Evolutionary conservation across 495 filamentous ascomycete species (phyloP).

Genomic region (Penicillium dipodomyicola): DNA sequence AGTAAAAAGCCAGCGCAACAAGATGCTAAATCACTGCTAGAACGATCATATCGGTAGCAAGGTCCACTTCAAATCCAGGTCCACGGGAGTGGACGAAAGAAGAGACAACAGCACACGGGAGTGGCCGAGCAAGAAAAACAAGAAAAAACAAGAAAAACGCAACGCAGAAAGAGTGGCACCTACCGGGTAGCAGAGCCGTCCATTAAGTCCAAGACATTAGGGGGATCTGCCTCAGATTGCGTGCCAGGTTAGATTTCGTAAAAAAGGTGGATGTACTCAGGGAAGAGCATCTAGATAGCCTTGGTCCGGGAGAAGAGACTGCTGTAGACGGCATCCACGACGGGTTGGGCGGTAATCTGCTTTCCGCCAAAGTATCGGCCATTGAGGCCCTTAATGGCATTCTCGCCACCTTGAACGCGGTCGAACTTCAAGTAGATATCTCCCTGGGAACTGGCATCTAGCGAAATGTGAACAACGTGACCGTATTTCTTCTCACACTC

Average conservation of each 20-base stretch:
- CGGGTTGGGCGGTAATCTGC: constrained; percentile 87
- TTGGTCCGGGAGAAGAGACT: constrained; percentile 89
- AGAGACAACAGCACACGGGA: constrained; percentile 16
- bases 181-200: constrained; percentile 44
- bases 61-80: background rate
- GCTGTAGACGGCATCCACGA: constrained; percentile 98
- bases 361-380: constrained; percentile 90
- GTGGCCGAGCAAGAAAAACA: constrained; percentile 14
- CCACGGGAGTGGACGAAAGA: background rate
- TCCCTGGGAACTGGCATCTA: constrained; percentile 90
- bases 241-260: constrained; percentile 20
- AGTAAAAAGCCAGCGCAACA: background rate
- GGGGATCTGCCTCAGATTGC: constrained; percentile 25
- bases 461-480: constrained; percentile 93
- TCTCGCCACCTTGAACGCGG: constrained; percentile 88
- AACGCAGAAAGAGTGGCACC: constrained; percentile 35
- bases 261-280: constrained; percentile 4
- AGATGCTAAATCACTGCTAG: constrained; percentile 13
- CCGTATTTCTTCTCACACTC: constrained; percentile 98
- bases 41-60: constrained; percentile 15
- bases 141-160: constrained; percentile 18
- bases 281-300: constrained; percentile 46
- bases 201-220: constrained; percentile 25
- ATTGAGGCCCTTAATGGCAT: constrained; percentile 95
- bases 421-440: constrained; percentile 99